Evolutionary conservation across 345 rosid species (phyloP).

Genomic region (Arabidopsis arenosa): DNA sequence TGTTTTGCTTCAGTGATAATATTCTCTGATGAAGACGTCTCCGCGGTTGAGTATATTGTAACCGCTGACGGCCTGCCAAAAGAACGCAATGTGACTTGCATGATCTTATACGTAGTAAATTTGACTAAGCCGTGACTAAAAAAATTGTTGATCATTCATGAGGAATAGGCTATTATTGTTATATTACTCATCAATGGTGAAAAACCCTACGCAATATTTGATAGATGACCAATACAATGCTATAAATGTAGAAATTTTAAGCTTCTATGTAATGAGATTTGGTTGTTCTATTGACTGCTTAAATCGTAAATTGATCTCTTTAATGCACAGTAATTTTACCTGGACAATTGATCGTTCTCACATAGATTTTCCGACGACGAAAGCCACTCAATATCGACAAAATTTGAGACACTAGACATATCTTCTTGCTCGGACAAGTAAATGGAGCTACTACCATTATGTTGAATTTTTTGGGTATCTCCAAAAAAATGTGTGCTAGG

Average conservation of each 20-base stretch:
- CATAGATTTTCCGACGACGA: constrained; percentile 92
- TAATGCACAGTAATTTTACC: constrained; percentile 51
- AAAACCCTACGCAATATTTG: neutral
- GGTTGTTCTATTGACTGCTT: constrained; percentile 7
- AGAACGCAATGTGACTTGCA: constrained; percentile 9
- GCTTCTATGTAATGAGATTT: constrained; percentile 3
- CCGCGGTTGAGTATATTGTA: constrained; percentile 57
- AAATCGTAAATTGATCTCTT: constrained; percentile 14
- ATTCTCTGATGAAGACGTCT: constrained; percentile 78
- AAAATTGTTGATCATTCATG: neutral
- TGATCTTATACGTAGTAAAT: neutral
- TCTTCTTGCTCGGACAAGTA: constrained; percentile 73
- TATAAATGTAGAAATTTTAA: neutral
- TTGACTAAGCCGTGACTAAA: neutral
- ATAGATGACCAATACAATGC: neutral
- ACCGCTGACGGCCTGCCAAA: constrained; percentile 69
- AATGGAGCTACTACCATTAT: constrained; percentile 56
- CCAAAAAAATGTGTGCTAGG: constrained; percentile 81
- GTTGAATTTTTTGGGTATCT: constrained; percentile 59
- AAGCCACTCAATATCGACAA: constrained; percentile 91
- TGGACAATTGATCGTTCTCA: constrained; percentile 82
- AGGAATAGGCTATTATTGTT: constrained; percentile 11
- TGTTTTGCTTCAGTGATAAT: constrained; percentile 67
- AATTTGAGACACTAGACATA: constrained; percentile 76
- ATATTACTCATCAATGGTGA: constrained; percentile 13